Evolutionary conservation across 2,329 filamentous ascomycete species (phyloP).

Genomic region (Apiospora phragmitis): DNA sequence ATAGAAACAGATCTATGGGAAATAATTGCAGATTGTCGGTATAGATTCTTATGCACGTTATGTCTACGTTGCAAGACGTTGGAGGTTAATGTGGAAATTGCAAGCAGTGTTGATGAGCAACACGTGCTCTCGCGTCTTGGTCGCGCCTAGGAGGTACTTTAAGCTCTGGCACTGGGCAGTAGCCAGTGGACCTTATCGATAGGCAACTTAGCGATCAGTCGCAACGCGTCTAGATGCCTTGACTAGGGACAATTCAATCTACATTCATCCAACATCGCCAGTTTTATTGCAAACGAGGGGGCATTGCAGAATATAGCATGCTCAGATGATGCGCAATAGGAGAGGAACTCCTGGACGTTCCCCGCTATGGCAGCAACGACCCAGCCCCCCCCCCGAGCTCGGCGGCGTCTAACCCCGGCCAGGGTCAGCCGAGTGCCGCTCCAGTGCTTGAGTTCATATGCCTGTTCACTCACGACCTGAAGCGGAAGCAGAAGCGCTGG

Average conservation of each 20-base stretch:
- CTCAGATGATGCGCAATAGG: background rate
- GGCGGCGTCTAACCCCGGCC: conserved; percentile 9
- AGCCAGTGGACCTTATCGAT: conserved; percentile 6
- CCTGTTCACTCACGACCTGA: conserved; percentile 83
- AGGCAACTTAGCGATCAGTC: background rate
- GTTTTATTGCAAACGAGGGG: background rate
- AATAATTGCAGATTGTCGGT: background rate
- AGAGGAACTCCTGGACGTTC: background rate
- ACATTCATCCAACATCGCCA: background rate
- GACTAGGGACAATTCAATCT: background rate
- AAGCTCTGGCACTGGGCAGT: background rate
- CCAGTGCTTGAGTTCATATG: conserved; percentile 80
- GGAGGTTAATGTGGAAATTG: background rate
- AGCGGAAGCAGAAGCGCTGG: conserved; percentile 88
- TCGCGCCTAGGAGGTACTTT: background rate
- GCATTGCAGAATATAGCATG: background rate
- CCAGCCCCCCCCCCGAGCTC: conserved; percentile 18
- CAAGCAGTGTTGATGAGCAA: background rate
- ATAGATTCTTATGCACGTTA: background rate
- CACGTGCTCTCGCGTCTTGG: background rate
- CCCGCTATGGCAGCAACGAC: conserved; percentile 21
- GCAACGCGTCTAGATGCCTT: background rate
- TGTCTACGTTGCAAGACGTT: background rate
- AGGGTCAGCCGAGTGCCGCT: conserved; percentile 41
- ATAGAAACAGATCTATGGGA: background rate